Base-by-base conservation (phyloP, 1,139 yeast species). In the Zygoascus sp. region DNA sequence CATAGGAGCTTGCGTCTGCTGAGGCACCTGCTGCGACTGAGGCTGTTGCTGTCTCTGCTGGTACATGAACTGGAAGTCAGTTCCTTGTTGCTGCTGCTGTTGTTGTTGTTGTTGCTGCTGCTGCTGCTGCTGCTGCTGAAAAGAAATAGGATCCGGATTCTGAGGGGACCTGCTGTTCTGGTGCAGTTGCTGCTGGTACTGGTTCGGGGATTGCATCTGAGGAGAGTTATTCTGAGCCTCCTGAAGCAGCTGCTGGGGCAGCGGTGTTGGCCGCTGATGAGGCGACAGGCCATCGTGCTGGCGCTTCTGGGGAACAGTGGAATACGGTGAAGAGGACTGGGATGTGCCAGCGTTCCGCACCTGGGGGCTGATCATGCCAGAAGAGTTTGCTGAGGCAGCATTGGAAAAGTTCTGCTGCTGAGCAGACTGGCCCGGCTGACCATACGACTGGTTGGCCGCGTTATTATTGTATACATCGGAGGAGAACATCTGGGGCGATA, bases 231-330 rank as follows among this genome's bases (percentile, higher is more conserved):
- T 30, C 38, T 56, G 60, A 9, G 56, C 60, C 21, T 57, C 60
- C 40, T 57, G 60, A 5, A 57, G 41, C 40, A 57, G 44, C 47
- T 57, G 61, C 2, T 54, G 52, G 6, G 61, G 60, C 40, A 58
- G 42, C 10, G 59, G 57, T 8, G 58, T 53, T 9, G 58, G 56
- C n/a, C 54, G 43, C 38, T 52, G 57, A 9, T 49, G 51, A 7
- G 57, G 57, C 2, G 58, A 54, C 13, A 50, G 40, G 6, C 23
- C 15, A 30, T 40, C 43, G 17, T 40, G 43, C 13, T 49, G 42
- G 40, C 53, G 40, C 41, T 50, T 48, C 36, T 38, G 30, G 11
- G 48, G 46, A 13, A 47, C 40, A 10, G 42, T 47, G 25, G 27
- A 22, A 25, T 46, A 52, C 13, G 52, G 51, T 19, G 51, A 40